Evolutionary conservation across 2,329 filamentous ascomycete genomes (phyloP), one percentile per base, ranked within the genome.

Genomic region (Lasiodiplodia theobromae): DNA sequence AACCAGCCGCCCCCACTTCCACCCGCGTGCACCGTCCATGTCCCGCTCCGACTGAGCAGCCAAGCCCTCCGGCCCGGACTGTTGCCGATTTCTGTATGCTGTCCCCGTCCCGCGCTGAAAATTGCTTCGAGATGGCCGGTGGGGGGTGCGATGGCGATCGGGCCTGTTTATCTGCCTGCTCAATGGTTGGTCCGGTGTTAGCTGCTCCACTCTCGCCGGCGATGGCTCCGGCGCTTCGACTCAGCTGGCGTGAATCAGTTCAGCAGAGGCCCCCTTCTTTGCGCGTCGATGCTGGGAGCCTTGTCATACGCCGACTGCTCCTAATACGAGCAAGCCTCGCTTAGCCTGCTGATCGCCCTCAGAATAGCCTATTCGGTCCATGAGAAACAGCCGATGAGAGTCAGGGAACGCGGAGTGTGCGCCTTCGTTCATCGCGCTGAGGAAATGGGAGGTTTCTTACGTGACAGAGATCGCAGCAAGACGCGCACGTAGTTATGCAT

Each of bases 321-420:
- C 44, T 21, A 52, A 52, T 52, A 64, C 60, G 60, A 64, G 31
- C 25, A 34, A 52, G 12, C 60, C 44, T 52, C 47, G 60, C 60
- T 38, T 64, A 53, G 31, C 8, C n/a, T 23, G 60, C 6, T 38
- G 60, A 64, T 64, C 60, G 47, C 11, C 60, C 38, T 10, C 31
- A 16, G 3, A 40, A 4, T 38, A 25, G 1, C 60, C 60, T 25
- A 4, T 52, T 64, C 11, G 11, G 31, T 11, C 47, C 4, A 51
- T 25, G 8, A 51, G 31, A 38, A 64, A 64, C 47, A 52, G 44
- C 47, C 60, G 40, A 52, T 47, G n/a, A 64, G 60, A 64, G 60
- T 64, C 60, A 64, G 25, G 60, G 28, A 21, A 49, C 28, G 18
- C 44, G 37, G 25, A 12, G 1, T 21, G 21, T 28, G 16, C 18